Base-by-base conservation (phyloP, 441 rosid species). In the Arabidopsis lyrata region DNA sequence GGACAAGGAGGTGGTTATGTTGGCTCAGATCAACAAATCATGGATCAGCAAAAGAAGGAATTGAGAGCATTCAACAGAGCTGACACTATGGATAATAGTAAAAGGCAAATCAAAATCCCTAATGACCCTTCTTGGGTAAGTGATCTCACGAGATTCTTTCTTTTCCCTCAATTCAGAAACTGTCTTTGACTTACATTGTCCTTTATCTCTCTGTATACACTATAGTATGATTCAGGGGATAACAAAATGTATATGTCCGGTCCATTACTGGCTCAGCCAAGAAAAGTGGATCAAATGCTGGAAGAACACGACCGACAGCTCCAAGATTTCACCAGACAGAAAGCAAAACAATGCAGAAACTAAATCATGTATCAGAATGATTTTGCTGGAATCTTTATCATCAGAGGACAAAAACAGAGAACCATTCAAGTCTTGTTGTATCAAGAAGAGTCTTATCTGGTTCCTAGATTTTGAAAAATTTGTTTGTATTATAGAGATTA, bases 201-300 rank as follows among this genome's bases (percentile, higher is more conserved):
- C 3, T n/a, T 62, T 0, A 60, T 7, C 32, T 57, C 44, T 29
- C 5, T 63, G 0, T 47, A 0, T 39, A 27, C 31, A 54, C n/a
- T 13, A 5, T 20, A 78, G 78, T 68, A 61, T 54, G 27, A 67
- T 73, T 41, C 83, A 0, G 85, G 80, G 69, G 90, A 89, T 68
- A 84, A 85, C 88, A 95, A 83, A 87, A 95, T 92, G 16, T 95
- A 86, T 38, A 77, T 87, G 42, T 95, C 99, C 0, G 97, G 97
- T 62, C 96, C 97, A 5, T 77, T 94, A 47, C 84, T 94, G 16
- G 87, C 67, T 60, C 84, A 91, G 18, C 82, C 97, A 18, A 84
- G 85, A 77, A 87, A 86, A 61, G 82, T 87, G 24, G 97, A 92
- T 42, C 91, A 90, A 55, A 86, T 95, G 96, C 88, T 90, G 10